phyloP scores from a whole-genome alignment of 805 yeast species.

The Groenewaldozyma salmanticensis region DNA sequence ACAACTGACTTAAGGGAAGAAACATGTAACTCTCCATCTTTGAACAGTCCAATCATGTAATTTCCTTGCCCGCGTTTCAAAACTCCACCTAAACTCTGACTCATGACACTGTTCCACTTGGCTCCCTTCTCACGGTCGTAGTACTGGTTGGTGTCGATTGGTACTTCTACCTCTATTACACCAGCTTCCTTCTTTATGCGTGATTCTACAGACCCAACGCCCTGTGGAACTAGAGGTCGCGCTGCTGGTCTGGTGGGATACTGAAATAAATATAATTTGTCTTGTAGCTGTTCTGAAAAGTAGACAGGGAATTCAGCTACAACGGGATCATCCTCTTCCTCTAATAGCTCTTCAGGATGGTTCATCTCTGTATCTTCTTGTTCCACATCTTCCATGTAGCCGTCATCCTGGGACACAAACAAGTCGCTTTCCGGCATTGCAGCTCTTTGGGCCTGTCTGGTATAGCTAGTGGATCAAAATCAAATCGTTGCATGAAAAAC shows the following conservation, averaged over 20 bases:
- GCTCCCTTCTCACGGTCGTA: conserved; percentile 56
- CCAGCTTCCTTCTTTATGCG: conserved; percentile 54
- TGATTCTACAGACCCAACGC: conserved; percentile 34
- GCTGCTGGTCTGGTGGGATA: conserved; percentile 49
- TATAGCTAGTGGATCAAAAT: neutral
- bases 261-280: conserved; percentile 40
- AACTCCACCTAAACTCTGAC: conserved; percentile 65
- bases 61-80: conserved; percentile 28
- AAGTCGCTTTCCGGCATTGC: too few species aligned
- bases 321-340: conserved; percentile 45
- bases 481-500: neutral
- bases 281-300: conserved; percentile 25
- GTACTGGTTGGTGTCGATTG: conserved; percentile 57
- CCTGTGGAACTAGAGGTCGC: conserved; percentile 31
- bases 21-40: conserved; percentile 47
- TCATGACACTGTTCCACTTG: conserved; percentile 52
- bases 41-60: conserved; percentile 32
- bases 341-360: conserved; percentile 14
- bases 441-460: too few species aligned
- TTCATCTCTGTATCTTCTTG: too few species aligned
- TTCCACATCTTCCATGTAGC: neutral
- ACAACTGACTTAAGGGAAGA: conserved; percentile 56
- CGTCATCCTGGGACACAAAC: neutral
- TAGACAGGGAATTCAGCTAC: conserved; percentile 52
- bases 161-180: conserved; percentile 65